Evolutionary conservation across 2,329 filamentous ascomycete species (phyloP).

Genomic region (Exophiala sp.): DNA sequence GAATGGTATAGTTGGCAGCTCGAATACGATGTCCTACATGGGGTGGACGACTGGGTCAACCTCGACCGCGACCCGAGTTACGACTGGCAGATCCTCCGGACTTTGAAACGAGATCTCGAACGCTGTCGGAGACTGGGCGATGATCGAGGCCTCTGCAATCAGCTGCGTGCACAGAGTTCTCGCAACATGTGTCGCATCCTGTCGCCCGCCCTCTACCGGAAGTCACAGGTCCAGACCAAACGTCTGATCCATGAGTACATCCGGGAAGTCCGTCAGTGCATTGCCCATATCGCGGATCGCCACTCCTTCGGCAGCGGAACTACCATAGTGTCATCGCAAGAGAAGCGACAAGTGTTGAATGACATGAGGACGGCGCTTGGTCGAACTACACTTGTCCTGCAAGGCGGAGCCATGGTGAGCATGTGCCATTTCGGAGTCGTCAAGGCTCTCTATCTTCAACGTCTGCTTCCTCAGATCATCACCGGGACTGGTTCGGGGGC

Average conservation of each 20-base stretch:
- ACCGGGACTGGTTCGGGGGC: slow-evolving; percentile 82
- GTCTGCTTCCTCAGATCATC: slow-evolving; percentile 78
- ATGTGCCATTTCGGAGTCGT: slow-evolving; percentile 86
- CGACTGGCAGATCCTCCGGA: slow-evolving; percentile 20
- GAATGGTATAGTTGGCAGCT: slow-evolving; percentile 10
- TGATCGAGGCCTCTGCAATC: slow-evolving; percentile 19
- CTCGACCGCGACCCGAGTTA: slow-evolving; percentile 14
- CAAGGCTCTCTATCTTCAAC: slow-evolving; percentile 74
- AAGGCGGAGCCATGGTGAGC: slow-evolving; percentile 87
- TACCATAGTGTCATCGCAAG: slow-evolving; percentile 59
- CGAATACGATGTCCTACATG: slow-evolving; percentile 15
- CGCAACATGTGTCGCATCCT: slow-evolving; percentile 91
- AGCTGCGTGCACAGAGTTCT: slow-evolving; percentile 37
- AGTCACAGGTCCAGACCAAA: slow-evolving; percentile 83
- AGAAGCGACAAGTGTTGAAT: slow-evolving; percentile 78
- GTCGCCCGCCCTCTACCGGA: slow-evolving; percentile 71
- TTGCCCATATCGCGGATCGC: slow-evolving; percentile 67
- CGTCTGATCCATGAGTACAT: slow-evolving; percentile 87
- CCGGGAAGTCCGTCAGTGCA: slow-evolving; percentile 70
- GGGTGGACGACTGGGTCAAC: slow-evolving; percentile 16
- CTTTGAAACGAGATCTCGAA: slow-evolving; percentile 19
- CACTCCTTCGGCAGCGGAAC: slow-evolving; percentile 51
- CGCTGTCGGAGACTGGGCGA: slow-evolving; percentile 17
- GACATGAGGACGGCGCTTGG: slow-evolving; percentile 86
- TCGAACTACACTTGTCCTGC: slow-evolving; percentile 74